Evolutionary conservation across 2,329 filamentous ascomycete species (phyloP).

Genomic region (Cercospora sp.): DNA sequence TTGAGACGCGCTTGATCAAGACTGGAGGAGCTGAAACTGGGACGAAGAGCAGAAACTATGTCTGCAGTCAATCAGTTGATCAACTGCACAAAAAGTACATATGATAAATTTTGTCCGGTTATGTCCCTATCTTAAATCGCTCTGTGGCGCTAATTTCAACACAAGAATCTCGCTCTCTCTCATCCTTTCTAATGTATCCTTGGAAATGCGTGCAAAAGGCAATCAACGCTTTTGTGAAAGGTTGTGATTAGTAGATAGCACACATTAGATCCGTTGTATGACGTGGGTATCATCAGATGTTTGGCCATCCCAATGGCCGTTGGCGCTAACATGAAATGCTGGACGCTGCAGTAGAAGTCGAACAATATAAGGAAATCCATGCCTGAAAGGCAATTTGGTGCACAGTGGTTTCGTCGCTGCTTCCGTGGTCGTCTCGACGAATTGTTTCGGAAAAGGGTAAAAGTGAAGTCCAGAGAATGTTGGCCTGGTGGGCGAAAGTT

Average conservation of each 20-base stretch:
- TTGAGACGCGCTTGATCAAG: not conserved
- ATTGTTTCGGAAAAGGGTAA: not conserved
- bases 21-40: no score
- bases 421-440: not conserved
- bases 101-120: not conserved
- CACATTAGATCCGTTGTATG: conserved; percentile 20
- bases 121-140: not conserved
- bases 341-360: conserved; percentile 14
- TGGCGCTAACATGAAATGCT: not conserved
- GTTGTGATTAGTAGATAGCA: conserved; percentile 5
- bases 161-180: not conserved
- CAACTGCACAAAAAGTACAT: not conserved
- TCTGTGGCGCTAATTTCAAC: not conserved
- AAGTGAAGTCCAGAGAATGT: not conserved
- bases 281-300: conserved; percentile 23
- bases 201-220: not conserved
- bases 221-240: not conserved
- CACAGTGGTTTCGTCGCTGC: not conserved
- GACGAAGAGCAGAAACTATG: no score
- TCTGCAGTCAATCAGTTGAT: not conserved
- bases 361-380: conserved; percentile 8
- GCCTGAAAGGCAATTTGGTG: not conserved
- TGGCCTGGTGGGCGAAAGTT: not conserved
- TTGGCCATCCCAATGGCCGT: conserved; percentile 5
- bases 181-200: not conserved